Evolutionary conservation across 768 basidiomycete genomes (phyloP).

Genomic region (Russula sp.): DNA sequence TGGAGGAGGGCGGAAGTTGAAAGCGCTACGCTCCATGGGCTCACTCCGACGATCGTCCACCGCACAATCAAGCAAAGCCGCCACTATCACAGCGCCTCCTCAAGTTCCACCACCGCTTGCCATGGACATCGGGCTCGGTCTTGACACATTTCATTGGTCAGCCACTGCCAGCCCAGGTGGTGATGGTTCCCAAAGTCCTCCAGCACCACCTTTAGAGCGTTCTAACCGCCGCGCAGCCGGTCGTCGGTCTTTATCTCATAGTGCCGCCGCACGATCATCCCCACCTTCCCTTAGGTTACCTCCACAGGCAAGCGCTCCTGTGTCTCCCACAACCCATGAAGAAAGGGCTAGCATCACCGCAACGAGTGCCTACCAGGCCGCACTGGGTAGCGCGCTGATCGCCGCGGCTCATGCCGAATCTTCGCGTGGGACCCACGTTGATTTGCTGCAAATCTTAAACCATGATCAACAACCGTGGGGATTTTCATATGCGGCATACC

Average conservation of each 20-base stretch:
- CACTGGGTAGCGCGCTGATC: conserved; percentile 83
- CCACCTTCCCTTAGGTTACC: conserved; percentile 45
- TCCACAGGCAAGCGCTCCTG: conserved; percentile 39
- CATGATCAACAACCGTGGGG: conserved; percentile 87
- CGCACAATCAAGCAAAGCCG: conserved; percentile 22
- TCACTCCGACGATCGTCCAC: conserved; percentile 53
- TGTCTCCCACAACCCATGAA: conserved; percentile 26
- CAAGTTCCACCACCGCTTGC: conserved; percentile 45
- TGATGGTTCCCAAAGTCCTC: conserved; percentile 30
- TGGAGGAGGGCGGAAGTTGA: conserved; percentile 46
- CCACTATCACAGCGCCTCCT: conserved; percentile 36
- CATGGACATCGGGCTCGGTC: conserved; percentile 30
- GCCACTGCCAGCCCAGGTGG: conserved; percentile 26
- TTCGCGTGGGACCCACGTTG: conserved; percentile 81
- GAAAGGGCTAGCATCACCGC: conserved; percentile 24
- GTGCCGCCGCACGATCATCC: conserved; percentile 21
- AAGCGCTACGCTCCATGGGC: conserved; percentile 73
- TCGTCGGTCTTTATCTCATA: conserved; percentile 69
- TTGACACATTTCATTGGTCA: conserved; percentile 40
- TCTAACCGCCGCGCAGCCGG: conserved; percentile 40
- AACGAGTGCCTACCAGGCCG: conserved; percentile 49
- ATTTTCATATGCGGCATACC: conserved; percentile 77
- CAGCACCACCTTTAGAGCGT: conserved; percentile 22
- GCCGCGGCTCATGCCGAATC: conserved; percentile 95
- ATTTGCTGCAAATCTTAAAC: conserved; percentile 87